phyloP scores from a whole-genome alignment of 768 basidiomycete species.

The Hortiboletus campestris region DNA sequence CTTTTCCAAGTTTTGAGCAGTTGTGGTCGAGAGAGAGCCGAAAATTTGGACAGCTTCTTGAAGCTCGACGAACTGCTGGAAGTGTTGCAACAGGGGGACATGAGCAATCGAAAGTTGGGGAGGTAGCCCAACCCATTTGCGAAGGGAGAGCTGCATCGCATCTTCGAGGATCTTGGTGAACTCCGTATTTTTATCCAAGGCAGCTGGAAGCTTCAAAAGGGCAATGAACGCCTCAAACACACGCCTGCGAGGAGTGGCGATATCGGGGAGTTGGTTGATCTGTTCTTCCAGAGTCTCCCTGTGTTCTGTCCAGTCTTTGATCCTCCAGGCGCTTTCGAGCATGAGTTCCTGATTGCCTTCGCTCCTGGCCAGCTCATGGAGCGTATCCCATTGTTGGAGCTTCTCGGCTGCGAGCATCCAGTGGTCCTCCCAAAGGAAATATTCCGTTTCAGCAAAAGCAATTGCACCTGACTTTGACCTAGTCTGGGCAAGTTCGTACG shows the following conservation, averaged over 20 bases:
- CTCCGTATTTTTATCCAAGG: conserved; percentile 80
- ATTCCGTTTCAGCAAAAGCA: conserved; percentile 92
- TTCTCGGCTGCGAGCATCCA: conserved; percentile 97
- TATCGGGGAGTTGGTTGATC: conserved; percentile 77
- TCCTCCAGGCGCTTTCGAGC: conserved; percentile 94
- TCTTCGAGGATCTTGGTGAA: conserved; percentile 91
- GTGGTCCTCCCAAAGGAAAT: conserved; percentile 98
- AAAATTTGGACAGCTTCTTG: conserved; percentile 96
- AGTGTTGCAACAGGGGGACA: conserved; percentile 91
- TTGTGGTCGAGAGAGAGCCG: conserved; percentile 83
- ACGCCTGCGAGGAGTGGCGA: conserved; percentile 90
- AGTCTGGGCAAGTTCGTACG: conserved; percentile 88
- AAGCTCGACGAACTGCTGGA: conserved; percentile 98
- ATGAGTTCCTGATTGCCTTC: conserved; percentile 91
- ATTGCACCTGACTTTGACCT: conserved; percentile 78
- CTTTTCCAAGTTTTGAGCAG: conserved; percentile 85
- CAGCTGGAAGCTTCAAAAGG: conserved; percentile 78
- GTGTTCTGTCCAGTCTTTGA: conserved; percentile 86
- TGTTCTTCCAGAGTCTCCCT: conserved; percentile 76
- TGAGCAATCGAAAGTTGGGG: conserved; percentile 87
- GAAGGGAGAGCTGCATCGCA: conserved; percentile 92
- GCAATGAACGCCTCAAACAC: conserved; percentile 97
- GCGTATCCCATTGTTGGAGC: conserved; percentile 95
- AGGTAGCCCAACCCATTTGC: conserved; percentile 94
- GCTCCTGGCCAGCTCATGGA: conserved; percentile 84